These are phyloP conservation scores for Aspergillus vadensis DNA, from an alignment of 2,329 filamentous ascomycete species.

Conservation along the genomic window DNA sequence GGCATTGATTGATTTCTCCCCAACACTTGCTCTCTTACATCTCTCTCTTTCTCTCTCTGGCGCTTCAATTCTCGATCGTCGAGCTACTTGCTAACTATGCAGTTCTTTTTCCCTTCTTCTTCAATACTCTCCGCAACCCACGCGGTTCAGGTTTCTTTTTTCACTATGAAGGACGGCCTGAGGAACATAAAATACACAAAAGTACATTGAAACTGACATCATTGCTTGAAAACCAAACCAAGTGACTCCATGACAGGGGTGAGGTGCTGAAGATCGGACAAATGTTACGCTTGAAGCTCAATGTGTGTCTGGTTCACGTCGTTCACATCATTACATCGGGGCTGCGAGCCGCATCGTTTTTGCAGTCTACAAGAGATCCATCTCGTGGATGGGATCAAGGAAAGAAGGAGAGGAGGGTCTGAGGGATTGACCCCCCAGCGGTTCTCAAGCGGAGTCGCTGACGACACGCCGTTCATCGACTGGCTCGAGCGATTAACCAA, in stretches of 20 bases:
- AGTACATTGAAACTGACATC: constrained; percentile 5
- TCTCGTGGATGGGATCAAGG: neutral
- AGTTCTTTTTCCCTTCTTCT: neutral
- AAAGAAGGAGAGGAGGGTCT: constrained; percentile 9
- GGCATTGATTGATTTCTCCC: neutral
- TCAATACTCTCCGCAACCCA: too few species aligned
- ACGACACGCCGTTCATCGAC: constrained; percentile 55
- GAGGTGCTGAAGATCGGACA: constrained; percentile 7
- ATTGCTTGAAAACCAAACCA: constrained; percentile 9
- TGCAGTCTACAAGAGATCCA: constrained; percentile 19
- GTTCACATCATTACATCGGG: constrained; percentile 55
- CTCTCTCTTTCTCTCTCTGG: too few species aligned
- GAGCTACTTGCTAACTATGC: neutral
- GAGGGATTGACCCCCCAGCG: constrained; percentile 10
- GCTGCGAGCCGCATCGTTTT: constrained; percentile 35
- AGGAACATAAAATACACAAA: constrained; percentile 3
- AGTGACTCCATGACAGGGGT: neutral
- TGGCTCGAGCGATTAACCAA: constrained; percentile 91
- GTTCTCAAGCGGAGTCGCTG: neutral
- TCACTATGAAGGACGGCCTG: neutral
- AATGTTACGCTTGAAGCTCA: constrained; percentile 16
- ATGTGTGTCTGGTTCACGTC: constrained; percentile 36
- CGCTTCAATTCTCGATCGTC: neutral
- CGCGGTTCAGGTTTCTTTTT: neutral
- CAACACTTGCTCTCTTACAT: neutral